These are phyloP conservation scores for Hibiscus tridactylites DNA, from an alignment of 345 rosid species.

Conservation along the genomic window DNA sequence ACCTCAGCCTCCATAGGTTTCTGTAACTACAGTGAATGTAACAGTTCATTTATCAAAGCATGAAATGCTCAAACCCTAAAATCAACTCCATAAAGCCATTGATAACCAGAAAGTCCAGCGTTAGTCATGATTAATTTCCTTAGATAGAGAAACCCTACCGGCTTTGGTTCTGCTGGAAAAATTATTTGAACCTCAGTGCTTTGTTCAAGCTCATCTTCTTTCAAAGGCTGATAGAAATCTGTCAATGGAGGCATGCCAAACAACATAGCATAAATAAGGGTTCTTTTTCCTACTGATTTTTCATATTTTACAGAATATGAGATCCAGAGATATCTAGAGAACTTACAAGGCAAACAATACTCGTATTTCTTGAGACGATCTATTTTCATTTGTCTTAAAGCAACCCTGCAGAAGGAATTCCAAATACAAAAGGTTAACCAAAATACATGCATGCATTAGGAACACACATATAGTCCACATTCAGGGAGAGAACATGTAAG, in stretches of 20 bases:
- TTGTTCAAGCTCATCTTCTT: constrained; percentile 85
- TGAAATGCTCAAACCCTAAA: background rate
- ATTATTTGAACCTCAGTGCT: constrained; percentile 76
- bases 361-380: constrained; percentile 83
- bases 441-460: background rate
- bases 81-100: background rate
- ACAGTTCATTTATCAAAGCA: background rate
- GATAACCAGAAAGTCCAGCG: background rate
- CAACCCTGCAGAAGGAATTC: constrained; percentile 51
- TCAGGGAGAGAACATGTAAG: background rate
- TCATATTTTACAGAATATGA: background rate
- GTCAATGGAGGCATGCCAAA: constrained; percentile 7
- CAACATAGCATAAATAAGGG: background rate
- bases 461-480: background rate
- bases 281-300: background rate
- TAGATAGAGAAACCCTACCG: constrained; percentile 37
- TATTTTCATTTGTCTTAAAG: constrained; percentile 81
- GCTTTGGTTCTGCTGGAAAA: constrained; percentile 70
- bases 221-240: constrained; percentile 92
- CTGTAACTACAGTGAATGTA: background rate
- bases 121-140: background rate
- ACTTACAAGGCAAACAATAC: constrained; percentile 96
- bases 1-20: background rate
- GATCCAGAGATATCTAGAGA: constrained; percentile 8
- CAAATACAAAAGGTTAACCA: background rate